Percentiles rank a stretch among this genome's conserved stretches.
These are phyloP conservation scores for Bassia scoparia DNA, from an alignment of 148 eudicot genomes.

Conservation along the genomic window DNA sequence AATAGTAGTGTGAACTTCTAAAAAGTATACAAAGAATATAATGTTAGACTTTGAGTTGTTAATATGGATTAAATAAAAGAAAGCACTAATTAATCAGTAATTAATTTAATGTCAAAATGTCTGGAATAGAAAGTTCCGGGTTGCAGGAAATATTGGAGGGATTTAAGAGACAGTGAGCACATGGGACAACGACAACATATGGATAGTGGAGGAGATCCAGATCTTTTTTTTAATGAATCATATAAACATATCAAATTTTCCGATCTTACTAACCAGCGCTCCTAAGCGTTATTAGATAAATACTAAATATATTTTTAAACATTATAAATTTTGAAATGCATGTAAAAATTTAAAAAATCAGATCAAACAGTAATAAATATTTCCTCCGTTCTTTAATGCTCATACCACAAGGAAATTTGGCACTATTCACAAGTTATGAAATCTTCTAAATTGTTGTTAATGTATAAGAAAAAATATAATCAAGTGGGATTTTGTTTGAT, in stretches of 20 bases:
- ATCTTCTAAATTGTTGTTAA: no score
- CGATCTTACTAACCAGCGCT: no score
- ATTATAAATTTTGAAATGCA: no score
- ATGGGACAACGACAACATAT: conserved; percentile 25
- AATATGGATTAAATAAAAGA: background rate
- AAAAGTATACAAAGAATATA: conserved; percentile 10
- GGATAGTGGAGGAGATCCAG: conserved; percentile 23
- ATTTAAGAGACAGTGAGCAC: conserved; percentile 7
- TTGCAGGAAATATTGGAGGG: conserved; percentile 9
- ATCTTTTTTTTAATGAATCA: conserved; percentile 5
- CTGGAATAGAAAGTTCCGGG: conserved; percentile 27
- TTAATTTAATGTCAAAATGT: conserved; percentile 12
- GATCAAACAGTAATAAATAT: no score
- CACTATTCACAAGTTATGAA: no score
- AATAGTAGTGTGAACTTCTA: background rate
- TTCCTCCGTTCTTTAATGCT: no score
- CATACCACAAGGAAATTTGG: no score
- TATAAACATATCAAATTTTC: background rate
- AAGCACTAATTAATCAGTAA: background rate
- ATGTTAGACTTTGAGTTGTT: conserved; percentile 17
- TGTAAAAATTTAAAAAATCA: no score
- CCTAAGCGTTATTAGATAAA: no score
- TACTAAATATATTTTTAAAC: no score
- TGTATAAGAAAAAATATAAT: no score
- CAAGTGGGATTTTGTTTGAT: no score